phyloP scores from a whole-genome alignment of 306 rosid genomes.

The Castanea crenata region DNA sequence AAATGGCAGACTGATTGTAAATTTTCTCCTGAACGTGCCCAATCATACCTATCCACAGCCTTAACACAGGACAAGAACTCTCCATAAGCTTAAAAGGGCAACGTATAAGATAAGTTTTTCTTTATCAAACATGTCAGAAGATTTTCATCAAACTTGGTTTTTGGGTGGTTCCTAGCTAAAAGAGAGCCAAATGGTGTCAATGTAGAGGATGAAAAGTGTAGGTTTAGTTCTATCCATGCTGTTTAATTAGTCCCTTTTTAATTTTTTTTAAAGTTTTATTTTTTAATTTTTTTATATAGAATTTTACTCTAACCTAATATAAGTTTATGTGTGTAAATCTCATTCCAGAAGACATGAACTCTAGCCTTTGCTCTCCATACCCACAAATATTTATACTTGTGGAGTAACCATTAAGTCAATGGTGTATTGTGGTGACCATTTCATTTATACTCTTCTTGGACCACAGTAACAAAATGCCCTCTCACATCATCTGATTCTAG shows the following conservation, averaged over 20 bases:
- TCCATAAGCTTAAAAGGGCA: neutral
- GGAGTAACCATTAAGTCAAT: no score
- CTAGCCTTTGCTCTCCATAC: accelerated
- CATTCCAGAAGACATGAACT: no score
- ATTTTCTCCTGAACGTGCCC: no score
- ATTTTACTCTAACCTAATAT: no score
- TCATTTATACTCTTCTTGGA: conserved; percentile 31
- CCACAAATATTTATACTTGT: no score
- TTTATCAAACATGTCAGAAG: neutral
- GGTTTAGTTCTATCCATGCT: conserved; percentile 25
- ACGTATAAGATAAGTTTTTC: neutral
- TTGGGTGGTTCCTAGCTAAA: conserved; percentile 14
- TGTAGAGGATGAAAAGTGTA: conserved; percentile 11
- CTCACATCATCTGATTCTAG: conserved; percentile 17
- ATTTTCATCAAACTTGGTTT: neutral
- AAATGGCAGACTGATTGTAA: no score
- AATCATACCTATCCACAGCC: neutral
- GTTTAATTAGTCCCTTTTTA: neutral
- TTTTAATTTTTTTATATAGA: no score
- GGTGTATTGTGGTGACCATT: conserved; percentile 9
- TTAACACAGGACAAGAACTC: neutral
- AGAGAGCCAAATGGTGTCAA: conserved; percentile 25
- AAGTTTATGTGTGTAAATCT: no score
- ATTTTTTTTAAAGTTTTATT: no score
- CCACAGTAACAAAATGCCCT: conserved; percentile 32